These are phyloP conservation scores for Agaricus subrufescens DNA, from an alignment of 768 basidiomycete species.

Conservation along the genomic window DNA sequence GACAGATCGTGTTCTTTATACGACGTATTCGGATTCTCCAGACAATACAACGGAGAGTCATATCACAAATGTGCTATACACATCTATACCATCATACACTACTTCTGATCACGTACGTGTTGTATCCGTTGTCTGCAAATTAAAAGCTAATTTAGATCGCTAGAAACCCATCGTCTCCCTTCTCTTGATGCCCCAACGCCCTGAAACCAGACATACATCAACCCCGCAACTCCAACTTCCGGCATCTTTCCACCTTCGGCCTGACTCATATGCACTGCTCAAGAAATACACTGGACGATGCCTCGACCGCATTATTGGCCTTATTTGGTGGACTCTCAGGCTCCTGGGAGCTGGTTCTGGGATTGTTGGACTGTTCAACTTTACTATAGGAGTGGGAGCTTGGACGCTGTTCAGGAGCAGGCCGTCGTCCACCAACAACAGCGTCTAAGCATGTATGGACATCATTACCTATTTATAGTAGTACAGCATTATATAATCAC, in stretches of 20 bases:
- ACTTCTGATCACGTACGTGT: conserved; percentile 82
- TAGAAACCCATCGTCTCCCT: conserved; percentile 87
- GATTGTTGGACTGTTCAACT: conserved; percentile 67
- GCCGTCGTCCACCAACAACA: conserved; percentile 12
- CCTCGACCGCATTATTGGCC: conserved; percentile 73
- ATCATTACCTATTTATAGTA: background rate
- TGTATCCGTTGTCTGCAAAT: background rate
- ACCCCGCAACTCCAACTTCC: conserved; percentile 50
- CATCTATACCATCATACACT: conserved; percentile 76
- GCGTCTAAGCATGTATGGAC: background rate
- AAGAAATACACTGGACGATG: conserved; percentile 64
- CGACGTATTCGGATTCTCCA: conserved; percentile 65
- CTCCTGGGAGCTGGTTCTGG: conserved; percentile 75
- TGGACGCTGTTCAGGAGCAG: conserved; percentile 55
- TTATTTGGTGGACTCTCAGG: conserved; percentile 73
- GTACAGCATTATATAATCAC: conserved; percentile 3
- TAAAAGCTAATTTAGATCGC: background rate
- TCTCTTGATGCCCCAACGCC: conserved; percentile 52
- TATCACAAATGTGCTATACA: conserved; percentile 69
- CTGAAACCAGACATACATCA: conserved; percentile 19
- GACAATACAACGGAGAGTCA: conserved; percentile 43
- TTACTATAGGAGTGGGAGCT: conserved; percentile 59
- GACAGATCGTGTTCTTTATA: conserved; percentile 90
- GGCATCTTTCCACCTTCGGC: conserved; percentile 39
- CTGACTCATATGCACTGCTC: conserved; percentile 46